phyloP scores from a whole-genome alignment of 345 rosid species.

The Leavenworthia alabamica region DNA sequence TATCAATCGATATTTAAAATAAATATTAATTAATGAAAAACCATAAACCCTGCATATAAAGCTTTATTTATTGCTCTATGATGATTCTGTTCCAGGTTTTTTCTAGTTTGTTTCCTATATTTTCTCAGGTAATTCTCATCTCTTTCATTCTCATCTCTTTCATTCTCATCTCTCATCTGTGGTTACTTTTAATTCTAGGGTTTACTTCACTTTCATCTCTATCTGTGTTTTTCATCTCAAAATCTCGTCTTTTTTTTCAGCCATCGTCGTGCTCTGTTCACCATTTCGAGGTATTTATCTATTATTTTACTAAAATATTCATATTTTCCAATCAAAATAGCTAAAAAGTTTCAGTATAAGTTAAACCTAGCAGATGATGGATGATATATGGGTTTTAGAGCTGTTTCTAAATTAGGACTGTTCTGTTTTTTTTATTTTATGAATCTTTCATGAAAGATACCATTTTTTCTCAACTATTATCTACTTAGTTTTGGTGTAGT shows the following conservation, averaged over 20 bases:
- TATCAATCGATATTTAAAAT: no score
- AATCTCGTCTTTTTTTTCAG: not conserved
- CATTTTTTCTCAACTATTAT: not conserved
- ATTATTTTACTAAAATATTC: not conserved
- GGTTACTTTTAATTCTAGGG: constrained; percentile 6
- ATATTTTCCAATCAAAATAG: not conserved
- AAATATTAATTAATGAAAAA: not conserved
- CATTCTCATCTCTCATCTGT: no score
- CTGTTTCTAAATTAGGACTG: constrained; percentile 1
- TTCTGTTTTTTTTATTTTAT: not conserved
- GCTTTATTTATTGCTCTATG: not conserved
- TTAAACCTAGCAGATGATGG: not conserved
- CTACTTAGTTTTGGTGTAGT: not conserved
- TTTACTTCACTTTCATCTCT: not conserved
- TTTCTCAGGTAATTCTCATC: constrained; percentile 11
- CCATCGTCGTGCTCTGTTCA: constrained; percentile 9
- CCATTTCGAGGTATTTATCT: constrained; percentile 1
- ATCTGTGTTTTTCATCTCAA: not conserved
- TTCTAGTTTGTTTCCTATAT: not conserved
- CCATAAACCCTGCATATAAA: constrained; percentile 8
- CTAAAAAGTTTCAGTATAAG: not conserved
- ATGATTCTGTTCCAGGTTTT: constrained; percentile 7
- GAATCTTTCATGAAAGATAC: not conserved
- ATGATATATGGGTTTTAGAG: not conserved
- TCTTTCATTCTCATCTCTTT: no score